These are phyloP conservation scores for Pseudogymnoascus sp. DNA, from an alignment of 2,329 filamentous ascomycete species.

Conservation along the genomic window DNA sequence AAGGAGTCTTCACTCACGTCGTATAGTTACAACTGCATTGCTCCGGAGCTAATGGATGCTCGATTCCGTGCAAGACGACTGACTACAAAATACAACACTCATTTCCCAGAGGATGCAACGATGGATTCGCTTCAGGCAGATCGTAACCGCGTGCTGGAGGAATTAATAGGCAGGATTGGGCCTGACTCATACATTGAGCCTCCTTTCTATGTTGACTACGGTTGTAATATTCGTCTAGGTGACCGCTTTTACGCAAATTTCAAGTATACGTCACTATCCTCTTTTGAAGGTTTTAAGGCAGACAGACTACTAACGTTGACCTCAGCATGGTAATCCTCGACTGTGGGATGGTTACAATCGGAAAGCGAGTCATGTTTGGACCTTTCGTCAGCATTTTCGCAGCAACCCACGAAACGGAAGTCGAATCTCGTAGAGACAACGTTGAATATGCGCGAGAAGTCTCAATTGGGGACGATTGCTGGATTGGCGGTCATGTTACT, in stretches of 20 bases:
- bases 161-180: constrained; percentile 46
- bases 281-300: constrained; percentile 21
- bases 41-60: constrained; percentile 42
- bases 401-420: constrained; percentile 65
- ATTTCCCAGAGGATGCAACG: constrained; percentile 45
- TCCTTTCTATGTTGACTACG: constrained; percentile 58
- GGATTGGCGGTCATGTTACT: constrained; percentile 45
- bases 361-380: constrained; percentile 44
- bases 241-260: constrained; percentile 60
- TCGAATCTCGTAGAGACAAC: constrained; percentile 42
- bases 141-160: constrained; percentile 41
- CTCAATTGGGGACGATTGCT: constrained; percentile 48
- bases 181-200: constrained; percentile 53
- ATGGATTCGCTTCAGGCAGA: constrained; percentile 35
- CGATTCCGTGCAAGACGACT: constrained; percentile 50
- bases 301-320: too few species aligned
- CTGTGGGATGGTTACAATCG: constrained; percentile 55
- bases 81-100: constrained; percentile 53
- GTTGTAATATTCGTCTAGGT: constrained; percentile 57
- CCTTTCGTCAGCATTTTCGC: constrained; percentile 66
- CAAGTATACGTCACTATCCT: constrained; percentile 32
- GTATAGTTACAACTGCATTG: constrained; percentile 44
- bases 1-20: constrained; percentile 13
- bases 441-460: constrained; percentile 43
- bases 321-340: constrained; percentile 48